A percentile compares a stretch with the other conserved stretches of the same genome.
phyloP scores from a whole-genome alignment of 345 rosid species.

The Sisymbrium irio region DNA sequence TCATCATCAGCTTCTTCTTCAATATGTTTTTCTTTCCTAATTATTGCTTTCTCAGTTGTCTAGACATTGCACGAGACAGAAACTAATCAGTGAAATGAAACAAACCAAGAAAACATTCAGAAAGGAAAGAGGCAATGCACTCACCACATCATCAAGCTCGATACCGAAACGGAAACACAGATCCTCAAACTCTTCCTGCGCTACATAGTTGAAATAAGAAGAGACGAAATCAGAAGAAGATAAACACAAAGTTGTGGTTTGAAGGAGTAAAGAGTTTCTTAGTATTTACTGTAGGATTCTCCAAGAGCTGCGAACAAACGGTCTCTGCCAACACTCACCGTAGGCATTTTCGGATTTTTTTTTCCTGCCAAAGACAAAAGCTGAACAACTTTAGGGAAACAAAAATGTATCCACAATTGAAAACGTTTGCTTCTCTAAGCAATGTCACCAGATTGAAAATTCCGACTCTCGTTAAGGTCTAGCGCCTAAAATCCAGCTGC shows the following conservation, averaged over 20 bases:
- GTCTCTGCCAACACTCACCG: slow-evolving; percentile 80
- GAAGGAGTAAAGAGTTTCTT: neutral
- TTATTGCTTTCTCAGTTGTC: slow-evolving; percentile 70
- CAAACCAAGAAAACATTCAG: neutral
- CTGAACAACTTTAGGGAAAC: neutral
- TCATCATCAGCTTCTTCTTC: slow-evolving; percentile 50
- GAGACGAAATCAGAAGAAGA: neutral
- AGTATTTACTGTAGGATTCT: slow-evolving; percentile 51
- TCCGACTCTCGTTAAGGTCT: neutral
- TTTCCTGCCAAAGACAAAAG: neutral
- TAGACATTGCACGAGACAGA: slow-evolving; percentile 21
- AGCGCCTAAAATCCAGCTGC: neutral
- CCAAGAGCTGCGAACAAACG: slow-evolving; percentile 69
- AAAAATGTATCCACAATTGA: neutral
- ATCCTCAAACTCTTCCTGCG: slow-evolving; percentile 77
- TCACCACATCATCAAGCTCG: slow-evolving; percentile 94
- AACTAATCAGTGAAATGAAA: neutral
- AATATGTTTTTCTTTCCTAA: slow-evolving; percentile 76
- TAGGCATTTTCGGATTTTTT: slow-evolving; percentile 50
- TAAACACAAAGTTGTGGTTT: neutral
- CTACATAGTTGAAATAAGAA: slow-evolving; percentile 31
- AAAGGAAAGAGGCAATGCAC: slow-evolving; percentile 6
- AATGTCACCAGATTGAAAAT: neutral
- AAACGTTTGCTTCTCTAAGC: neutral
- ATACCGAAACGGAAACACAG: slow-evolving; percentile 90